Percentiles rank a stretch among this genome's conserved stretches.
Conservation (phyloP, 805 yeast species). For the Saccharomycopsis lassenensis region DNA sequence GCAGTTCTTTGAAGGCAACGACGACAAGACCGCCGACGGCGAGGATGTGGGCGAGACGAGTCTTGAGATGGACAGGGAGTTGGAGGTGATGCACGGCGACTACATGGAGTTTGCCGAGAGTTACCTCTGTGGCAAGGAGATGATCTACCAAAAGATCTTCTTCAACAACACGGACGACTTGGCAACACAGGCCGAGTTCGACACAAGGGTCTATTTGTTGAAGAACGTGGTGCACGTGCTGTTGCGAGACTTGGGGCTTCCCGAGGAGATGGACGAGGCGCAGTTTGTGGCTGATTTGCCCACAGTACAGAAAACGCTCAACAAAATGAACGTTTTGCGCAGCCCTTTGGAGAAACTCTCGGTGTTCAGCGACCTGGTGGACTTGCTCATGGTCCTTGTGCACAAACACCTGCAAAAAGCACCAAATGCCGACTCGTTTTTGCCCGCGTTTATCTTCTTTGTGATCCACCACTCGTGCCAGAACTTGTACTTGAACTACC, state of each 20-base stretch:
- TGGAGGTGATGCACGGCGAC: slow-evolving; percentile 4
- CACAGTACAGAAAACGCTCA: slow-evolving; percentile 8
- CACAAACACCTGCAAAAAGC: background rate
- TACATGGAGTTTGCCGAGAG: slow-evolving; percentile 12
- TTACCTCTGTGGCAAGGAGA: slow-evolving; percentile 9
- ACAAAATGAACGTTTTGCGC: slow-evolving; percentile 5
- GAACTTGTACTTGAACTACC: slow-evolving; percentile 13
- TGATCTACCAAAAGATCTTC: slow-evolving; percentile 14
- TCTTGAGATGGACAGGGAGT: no score
- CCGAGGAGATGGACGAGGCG: slow-evolving; percentile 12
- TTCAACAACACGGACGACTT: slow-evolving; percentile 15
- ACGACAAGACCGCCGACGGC: background rate
- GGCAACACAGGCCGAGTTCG: slow-evolving; percentile 8
- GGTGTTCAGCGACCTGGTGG: slow-evolving; percentile 4
- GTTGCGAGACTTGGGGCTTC: no score
- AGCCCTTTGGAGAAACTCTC: slow-evolving; percentile 16
- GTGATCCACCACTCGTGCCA: slow-evolving; percentile 10
- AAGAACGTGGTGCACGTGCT: slow-evolving; percentile 6
- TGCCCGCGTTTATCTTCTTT: slow-evolving; percentile 14
- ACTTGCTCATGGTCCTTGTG: slow-evolving; percentile 2
- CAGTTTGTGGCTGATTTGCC: slow-evolving; percentile 7
- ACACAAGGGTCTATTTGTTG: slow-evolving; percentile 11
- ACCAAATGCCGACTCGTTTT: slow-evolving; percentile 10
- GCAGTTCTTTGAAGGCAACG: background rate
- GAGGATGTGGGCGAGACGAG: background rate